These are phyloP conservation scores for Fomitopsis pulvina DNA, from an alignment of 768 basidiomycete species.

Conservation along the genomic window DNA sequence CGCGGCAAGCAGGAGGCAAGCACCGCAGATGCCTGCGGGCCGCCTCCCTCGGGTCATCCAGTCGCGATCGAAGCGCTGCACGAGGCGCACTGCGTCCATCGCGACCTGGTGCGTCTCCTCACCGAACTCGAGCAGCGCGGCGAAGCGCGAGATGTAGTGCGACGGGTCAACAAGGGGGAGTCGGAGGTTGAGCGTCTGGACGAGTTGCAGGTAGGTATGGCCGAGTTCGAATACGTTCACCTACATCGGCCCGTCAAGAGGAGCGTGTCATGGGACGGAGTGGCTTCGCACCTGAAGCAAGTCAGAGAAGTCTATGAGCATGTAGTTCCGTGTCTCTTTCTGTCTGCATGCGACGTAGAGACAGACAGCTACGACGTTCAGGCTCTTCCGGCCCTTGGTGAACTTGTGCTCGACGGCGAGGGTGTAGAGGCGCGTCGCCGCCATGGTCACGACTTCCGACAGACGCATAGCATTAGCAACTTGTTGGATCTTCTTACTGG, in stretches of 20 bases:
- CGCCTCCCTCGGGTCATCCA: slow-evolving; percentile 97
- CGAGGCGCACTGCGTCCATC: slow-evolving; percentile 87
- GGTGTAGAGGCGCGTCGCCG: slow-evolving; percentile 84
- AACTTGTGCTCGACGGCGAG: slow-evolving; percentile 94
- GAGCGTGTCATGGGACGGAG: neutral
- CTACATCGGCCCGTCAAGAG: slow-evolving; percentile 31
- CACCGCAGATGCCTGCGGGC: slow-evolving; percentile 96
- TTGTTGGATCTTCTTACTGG: slow-evolving; percentile 75
- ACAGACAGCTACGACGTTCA: slow-evolving; percentile 94
- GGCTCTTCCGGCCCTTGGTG: slow-evolving; percentile 84
- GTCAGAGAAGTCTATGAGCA: slow-evolving; percentile 99
- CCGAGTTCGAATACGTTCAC: slow-evolving; percentile 98
- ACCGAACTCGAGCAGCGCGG: slow-evolving; percentile 91
- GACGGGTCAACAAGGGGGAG: slow-evolving; percentile 92
- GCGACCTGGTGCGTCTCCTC: slow-evolving; percentile 91
- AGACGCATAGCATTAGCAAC: slow-evolving; percentile 74
- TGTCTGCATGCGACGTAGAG: slow-evolving; percentile 91
- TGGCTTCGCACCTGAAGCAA: slow-evolving; percentile 66
- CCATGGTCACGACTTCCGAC: slow-evolving; percentile 72
- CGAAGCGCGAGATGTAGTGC: slow-evolving; percentile 94
- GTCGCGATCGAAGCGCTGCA: slow-evolving; percentile 90
- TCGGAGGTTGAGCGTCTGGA: slow-evolving; percentile 78
- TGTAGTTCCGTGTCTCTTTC: slow-evolving; percentile 86
- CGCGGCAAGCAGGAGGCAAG: slow-evolving; percentile 89
- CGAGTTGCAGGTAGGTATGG: slow-evolving; percentile 90